Conservation (phyloP, 768 basidiomycete species). For the Dentipellis sp. region DNA sequence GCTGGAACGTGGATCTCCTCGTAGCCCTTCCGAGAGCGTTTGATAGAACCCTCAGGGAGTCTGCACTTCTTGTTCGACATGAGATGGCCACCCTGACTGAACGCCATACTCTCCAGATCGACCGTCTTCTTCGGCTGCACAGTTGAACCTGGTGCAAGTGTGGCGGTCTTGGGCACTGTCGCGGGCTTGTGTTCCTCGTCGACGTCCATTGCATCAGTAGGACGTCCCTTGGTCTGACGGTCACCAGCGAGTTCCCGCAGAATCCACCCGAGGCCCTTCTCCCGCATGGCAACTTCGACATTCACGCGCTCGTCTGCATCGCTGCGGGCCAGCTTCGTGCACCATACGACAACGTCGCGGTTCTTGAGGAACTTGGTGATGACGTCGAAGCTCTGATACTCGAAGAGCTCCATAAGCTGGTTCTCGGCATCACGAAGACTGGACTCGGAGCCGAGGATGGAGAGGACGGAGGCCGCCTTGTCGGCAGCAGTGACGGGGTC, state of each 20-base stretch:
- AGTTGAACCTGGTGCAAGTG: constrained; percentile 78
- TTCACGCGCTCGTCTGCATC: constrained; percentile 85
- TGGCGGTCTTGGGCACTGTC: constrained; percentile 70
- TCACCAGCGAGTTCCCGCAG: constrained; percentile 81
- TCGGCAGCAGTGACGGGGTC: constrained; percentile 93
- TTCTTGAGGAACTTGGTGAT: constrained; percentile 90
- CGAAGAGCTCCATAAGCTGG: constrained; percentile 92
- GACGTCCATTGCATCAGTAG: constrained; percentile 68
- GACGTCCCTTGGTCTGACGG: constrained; percentile 45
- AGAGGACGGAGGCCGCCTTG: constrained; percentile 79
- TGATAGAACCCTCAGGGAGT: constrained; percentile 95
- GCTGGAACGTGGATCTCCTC: constrained; percentile 97
- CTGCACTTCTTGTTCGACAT: constrained; percentile 99
- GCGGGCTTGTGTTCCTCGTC: constrained; percentile 43
- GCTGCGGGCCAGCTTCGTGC: constrained; percentile 88
- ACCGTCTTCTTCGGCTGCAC: constrained; percentile 79
- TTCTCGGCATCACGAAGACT: constrained; percentile 91
- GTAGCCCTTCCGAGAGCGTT: constrained; percentile 91
- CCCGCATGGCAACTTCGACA: constrained; percentile 96
- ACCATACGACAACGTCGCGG: constrained; percentile 95
- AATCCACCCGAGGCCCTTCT: constrained; percentile 96
- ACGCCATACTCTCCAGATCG: constrained; percentile 92
- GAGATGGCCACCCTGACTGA: constrained; percentile 89
- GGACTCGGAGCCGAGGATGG: constrained; percentile 80
- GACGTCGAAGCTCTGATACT: constrained; percentile 85